Evolutionary conservation across 2,329 filamentous ascomycete genomes (phyloP), one percentile per base, ranked within the genome.

Genomic region (Macrophomina phaseolina): DNA sequence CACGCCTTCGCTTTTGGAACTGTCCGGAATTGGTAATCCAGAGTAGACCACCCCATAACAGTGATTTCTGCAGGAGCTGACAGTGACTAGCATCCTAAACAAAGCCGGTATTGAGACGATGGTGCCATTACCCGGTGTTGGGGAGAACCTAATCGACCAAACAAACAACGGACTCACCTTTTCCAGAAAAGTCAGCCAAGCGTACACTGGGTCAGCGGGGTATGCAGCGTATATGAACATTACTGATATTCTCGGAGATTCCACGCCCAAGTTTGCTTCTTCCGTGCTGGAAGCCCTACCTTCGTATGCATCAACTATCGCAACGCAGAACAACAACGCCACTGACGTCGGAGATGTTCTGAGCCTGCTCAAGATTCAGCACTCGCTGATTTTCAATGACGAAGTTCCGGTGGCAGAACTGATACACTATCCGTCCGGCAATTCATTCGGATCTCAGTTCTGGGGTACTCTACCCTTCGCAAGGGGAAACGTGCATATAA

Each of bases 401-500:
- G 18, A 69, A 23, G 76, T 81, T 1, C 80, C 83, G 0, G 71
- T 83, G 4, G 52, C 51, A n/a, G 66, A 67, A 28, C 32, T 67
- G 42, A 16, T 67, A 5, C 45, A 45, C 28, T 64, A 42, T 9
- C 38, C 66, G 9, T 34, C 28, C 6, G 46, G 30, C 30, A 42
- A 46, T 4, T 40, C 28, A 5, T 23, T 58, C 14, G 60, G 51
- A 9, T 42, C 60, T n/a, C 61, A 64, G 34, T 60, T 34, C 52
- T 60, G 60, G 62, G 38, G 51, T 45, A 49, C 52, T 7, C 45
- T 67, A 5, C 63, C 62, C 9, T 66, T 55, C 12, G 5, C 62
- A 18, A 80, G 68, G 74, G 82, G 81, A 1, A 77, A 67, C 16
- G 70, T 81, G 0, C 81, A 83, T 66, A 78, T 83, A 48, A 69